Percentiles rank a stretch among this genome's conserved stretches.
Evolutionary conservation across 106 monocot species (phyloP).

Genomic region (Acorus calamus): DNA sequence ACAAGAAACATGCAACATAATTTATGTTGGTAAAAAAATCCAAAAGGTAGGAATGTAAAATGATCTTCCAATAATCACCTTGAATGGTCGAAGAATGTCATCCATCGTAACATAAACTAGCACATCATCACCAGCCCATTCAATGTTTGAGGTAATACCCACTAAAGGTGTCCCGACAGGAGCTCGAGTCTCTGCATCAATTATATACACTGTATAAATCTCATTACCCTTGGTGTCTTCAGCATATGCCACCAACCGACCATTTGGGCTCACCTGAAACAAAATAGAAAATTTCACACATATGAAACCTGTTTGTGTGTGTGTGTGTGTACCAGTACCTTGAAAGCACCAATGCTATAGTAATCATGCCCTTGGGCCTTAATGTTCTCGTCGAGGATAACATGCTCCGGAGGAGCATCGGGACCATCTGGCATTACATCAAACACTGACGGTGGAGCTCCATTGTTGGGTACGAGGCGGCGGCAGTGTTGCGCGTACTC

Average conservation of each 20-base stretch:
- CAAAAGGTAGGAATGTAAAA: no score
- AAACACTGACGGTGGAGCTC: conserved; percentile 39
- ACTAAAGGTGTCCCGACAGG: conserved; percentile 46
- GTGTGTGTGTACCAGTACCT: no score
- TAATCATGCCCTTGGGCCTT: conserved; percentile 70
- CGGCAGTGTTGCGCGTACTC: conserved; percentile 95
- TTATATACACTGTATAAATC: conserved; percentile 62
- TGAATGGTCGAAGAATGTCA: conserved; percentile 62
- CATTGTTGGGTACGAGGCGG: conserved; percentile 28
- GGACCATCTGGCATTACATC: conserved; percentile 80
- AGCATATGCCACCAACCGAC: conserved; percentile 61
- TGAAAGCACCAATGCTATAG: conserved; percentile 52
- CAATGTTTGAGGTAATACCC: conserved; percentile 45
- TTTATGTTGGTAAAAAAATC: neutral
- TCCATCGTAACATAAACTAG: conserved; percentile 82
- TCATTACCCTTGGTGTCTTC: conserved; percentile 90
- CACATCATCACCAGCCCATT: conserved; percentile 63
- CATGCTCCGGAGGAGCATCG: conserved; percentile 67
- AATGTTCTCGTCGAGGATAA: conserved; percentile 94
- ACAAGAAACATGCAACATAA: no score
- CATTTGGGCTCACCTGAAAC: conserved; percentile 82
- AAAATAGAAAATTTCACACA: no score
- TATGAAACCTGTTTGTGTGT: no score
- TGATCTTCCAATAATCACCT: conserved; percentile 25
- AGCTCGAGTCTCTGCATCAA: conserved; percentile 55